Percentiles rank a stretch among this genome's conserved stretches.
Conservation (phyloP, 179 eudicot species). For the Beta macrorhiza region DNA sequence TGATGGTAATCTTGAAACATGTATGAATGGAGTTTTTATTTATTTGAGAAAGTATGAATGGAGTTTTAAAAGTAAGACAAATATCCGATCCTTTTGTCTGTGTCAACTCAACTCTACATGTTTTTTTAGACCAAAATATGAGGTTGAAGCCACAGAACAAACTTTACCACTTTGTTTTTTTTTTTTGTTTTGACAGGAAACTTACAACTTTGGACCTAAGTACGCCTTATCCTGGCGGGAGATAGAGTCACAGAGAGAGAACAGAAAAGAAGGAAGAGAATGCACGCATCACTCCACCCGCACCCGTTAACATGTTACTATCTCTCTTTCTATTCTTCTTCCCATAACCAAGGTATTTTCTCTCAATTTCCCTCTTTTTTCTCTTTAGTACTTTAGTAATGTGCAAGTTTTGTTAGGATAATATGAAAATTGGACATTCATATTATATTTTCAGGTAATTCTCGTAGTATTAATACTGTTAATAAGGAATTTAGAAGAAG, state of each 20-base stretch:
- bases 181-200: not conserved
- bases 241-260: slow-evolving; percentile 19
- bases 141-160: not conserved
- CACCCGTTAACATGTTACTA: slow-evolving; percentile 6
- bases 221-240: slow-evolving; percentile 33
- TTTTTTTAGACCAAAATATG: not conserved
- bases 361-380: not conserved
- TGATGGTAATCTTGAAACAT: no score
- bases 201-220: no score
- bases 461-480: not conserved
- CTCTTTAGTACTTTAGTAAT: no score
- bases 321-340: no score
- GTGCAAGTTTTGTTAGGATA: not conserved
- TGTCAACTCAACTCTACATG: no score
- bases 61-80: no score
- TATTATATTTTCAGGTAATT: not conserved
- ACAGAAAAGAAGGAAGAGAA: slow-evolving; percentile 2
- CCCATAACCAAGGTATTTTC: not conserved
- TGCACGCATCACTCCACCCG: slow-evolving; percentile 26
- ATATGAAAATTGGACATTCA: not conserved
- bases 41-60: no score
- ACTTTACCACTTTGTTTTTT: not conserved
- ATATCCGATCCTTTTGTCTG: no score
- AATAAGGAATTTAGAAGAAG: not conserved
- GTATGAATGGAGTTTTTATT: no score